These are phyloP conservation scores for Agarophyton chilense DNA, from an alignment of 23 red algal species.

Conservation along the genomic window DNA sequence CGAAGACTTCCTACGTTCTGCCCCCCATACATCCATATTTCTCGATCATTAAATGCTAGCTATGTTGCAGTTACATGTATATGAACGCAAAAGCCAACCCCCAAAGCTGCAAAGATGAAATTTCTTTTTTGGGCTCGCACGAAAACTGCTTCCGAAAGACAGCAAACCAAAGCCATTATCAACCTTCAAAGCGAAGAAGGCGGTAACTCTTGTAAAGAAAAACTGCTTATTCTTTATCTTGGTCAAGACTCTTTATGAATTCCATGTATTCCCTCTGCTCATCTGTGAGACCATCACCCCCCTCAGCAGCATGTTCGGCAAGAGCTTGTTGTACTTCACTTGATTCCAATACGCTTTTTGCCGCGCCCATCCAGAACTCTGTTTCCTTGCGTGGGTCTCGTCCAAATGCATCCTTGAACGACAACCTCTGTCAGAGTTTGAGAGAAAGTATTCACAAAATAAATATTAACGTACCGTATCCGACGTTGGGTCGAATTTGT, in stretches of 20 bases:
- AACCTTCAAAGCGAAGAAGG: too few relatives aligned
- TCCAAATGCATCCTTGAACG: slow-evolving; percentile 82
- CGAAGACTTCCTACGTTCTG: too few relatives aligned
- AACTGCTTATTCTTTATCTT: not conserved
- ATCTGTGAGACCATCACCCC: slow-evolving; percentile 54
- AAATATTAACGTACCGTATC: slow-evolving; percentile 36
- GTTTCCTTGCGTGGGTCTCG: slow-evolving; percentile 93
- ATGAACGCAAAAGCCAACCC: too few relatives aligned
- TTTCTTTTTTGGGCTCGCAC: too few relatives aligned
- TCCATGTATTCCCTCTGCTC: slow-evolving; percentile 79
- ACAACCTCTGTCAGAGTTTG: not conserved
- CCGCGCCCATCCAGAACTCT: slow-evolving; percentile 85
- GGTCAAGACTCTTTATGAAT: slow-evolving; percentile 76
- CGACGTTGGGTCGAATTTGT: slow-evolving; percentile 41
- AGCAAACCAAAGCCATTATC: too few relatives aligned
- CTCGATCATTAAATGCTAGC: too few relatives aligned
- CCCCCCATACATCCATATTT: too few relatives aligned
- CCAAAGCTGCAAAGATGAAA: too few relatives aligned
- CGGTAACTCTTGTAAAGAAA: too few relatives aligned
- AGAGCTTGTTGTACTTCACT: slow-evolving; percentile 81
- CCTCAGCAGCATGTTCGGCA: slow-evolving; percentile 64
- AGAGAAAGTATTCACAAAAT: not conserved
- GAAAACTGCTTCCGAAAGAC: too few relatives aligned
- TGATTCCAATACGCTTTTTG: slow-evolving; percentile 79
- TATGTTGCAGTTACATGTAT: too few relatives aligned